Conservation (phyloP, 1,139 yeast species). For the Yarrowia galli region DNA sequence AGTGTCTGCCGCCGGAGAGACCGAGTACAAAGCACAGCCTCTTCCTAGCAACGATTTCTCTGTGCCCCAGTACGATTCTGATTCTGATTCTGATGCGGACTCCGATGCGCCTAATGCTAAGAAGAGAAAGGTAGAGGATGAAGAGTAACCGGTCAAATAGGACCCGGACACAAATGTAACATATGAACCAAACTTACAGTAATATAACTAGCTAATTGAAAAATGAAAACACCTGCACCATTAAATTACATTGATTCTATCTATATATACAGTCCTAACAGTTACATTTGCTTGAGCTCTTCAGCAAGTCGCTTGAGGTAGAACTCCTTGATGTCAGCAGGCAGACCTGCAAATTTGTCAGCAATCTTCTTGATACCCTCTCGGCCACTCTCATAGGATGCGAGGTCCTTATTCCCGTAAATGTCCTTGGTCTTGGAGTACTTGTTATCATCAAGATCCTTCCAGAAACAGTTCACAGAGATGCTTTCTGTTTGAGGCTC, state of each 20-base stretch:
- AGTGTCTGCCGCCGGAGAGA: background rate
- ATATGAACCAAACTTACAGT: background rate
- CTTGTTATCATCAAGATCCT: slow-evolving; percentile 45
- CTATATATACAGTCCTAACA: background rate
- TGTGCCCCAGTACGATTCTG: slow-evolving; percentile 50
- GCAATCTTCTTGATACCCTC: slow-evolving; percentile 44
- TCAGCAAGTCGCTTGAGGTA: slow-evolving; percentile 48
- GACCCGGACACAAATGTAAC: background rate
- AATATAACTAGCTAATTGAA: background rate
- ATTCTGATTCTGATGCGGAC: slow-evolving; percentile 52
- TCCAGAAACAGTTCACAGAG: slow-evolving; percentile 52
- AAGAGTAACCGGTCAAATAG: background rate
- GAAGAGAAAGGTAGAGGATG: slow-evolving; percentile 43
- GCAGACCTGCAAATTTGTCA: slow-evolving; percentile 45
- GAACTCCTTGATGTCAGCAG: slow-evolving; percentile 46
- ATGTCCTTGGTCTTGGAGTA: slow-evolving; percentile 51
- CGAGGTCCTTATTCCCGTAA: slow-evolving; percentile 52
- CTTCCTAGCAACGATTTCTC: slow-evolving; percentile 15
- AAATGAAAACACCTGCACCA: background rate
- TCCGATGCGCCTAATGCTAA: slow-evolving; percentile 47
- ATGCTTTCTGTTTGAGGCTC: slow-evolving; percentile 49
- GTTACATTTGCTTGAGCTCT: slow-evolving; percentile 43
- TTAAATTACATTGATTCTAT: slow-evolving; percentile 5
- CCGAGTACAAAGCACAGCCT: slow-evolving; percentile 10
- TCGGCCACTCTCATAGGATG: slow-evolving; percentile 50